Evolutionary conservation across 73 alveolate species (phyloP).

Genomic region (Stentor roeselii): DNA sequence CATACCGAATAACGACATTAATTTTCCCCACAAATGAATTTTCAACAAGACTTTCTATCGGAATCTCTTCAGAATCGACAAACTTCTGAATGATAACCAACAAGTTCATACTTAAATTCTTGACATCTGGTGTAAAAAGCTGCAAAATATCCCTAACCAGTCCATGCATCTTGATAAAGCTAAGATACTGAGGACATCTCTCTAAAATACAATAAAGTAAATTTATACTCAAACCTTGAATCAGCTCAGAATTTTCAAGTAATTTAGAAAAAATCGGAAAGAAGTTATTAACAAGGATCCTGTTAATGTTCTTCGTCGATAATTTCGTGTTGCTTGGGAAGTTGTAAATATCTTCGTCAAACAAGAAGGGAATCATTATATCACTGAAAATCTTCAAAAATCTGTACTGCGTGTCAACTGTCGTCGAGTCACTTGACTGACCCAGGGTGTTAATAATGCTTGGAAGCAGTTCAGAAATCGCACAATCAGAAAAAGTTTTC

Average conservation of each 20-base stretch:
- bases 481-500: constrained; percentile 23
- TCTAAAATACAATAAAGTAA: not conserved
- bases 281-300: constrained; percentile 44
- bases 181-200: constrained; percentile 7
- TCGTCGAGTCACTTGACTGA: constrained; percentile 36
- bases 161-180: not conserved
- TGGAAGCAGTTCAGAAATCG: constrained; percentile 30
- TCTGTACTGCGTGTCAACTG: constrained; percentile 59
- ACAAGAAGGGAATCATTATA: constrained; percentile 56
- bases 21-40: not conserved
- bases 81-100: not conserved
- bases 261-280: constrained; percentile 43
- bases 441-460: constrained; percentile 6
- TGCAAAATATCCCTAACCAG: not conserved
- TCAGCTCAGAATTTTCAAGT: constrained; percentile 32
- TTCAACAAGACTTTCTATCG: not conserved
- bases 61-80: not conserved
- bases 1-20: not conserved
- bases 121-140: not conserved
- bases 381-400: constrained; percentile 77
- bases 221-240: constrained; percentile 28
- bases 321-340: constrained; percentile 48
- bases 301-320: constrained; percentile 58
- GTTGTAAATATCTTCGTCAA: constrained; percentile 72
- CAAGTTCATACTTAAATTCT: not conserved